Evolutionary conservation across 2,329 filamentous ascomycete species (phyloP).

Genomic region (Curvularia sp.): DNA sequence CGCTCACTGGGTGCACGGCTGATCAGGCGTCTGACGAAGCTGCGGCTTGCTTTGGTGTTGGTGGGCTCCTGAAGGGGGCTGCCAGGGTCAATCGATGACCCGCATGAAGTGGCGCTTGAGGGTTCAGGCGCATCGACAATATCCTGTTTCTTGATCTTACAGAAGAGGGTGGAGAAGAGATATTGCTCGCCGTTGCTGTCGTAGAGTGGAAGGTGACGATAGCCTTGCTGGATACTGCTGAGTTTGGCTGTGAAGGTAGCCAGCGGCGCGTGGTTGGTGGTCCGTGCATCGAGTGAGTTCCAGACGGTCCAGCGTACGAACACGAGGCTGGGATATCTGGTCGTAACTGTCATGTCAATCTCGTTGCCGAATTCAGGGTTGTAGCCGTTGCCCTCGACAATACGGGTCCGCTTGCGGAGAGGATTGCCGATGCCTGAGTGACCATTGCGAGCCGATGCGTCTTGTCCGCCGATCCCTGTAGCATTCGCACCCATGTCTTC

Average conservation of each 20-base stretch:
- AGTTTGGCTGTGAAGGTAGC: constrained; percentile 95
- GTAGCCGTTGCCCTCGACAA: constrained; percentile 88
- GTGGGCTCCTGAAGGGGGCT: constrained; percentile 43
- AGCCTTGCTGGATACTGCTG: constrained; percentile 86
- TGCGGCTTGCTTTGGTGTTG: constrained; percentile 42
- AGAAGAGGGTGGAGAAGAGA: constrained; percentile 93
- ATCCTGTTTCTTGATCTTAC: constrained; percentile 75
- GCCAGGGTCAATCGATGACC: constrained; percentile 37
- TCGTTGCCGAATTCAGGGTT: constrained; percentile 86
- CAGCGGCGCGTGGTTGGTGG: constrained; percentile 69
- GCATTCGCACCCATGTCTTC: constrained; percentile 86
- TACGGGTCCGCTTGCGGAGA: constrained; percentile 78
- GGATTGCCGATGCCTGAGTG: constrained; percentile 74
- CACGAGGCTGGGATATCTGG: constrained; percentile 92
- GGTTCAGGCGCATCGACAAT: constrained; percentile 52
- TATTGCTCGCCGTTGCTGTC: constrained; percentile 91
- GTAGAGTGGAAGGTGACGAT: constrained; percentile 87
- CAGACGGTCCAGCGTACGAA: constrained; percentile 94
- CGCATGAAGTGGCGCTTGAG: constrained; percentile 30
- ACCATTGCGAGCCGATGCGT: constrained; percentile 69
- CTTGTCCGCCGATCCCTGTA: constrained; percentile 69
- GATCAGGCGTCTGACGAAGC: constrained; percentile 54
- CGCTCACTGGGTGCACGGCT: constrained; percentile 54
- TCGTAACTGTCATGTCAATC: constrained; percentile 82
- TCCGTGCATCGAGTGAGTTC: constrained; percentile 79